Percentiles rank a stretch among this genome's conserved stretches.
Conservation (phyloP, 768 basidiomycete genomes). For the Hydnomerulius pinastri region DNA sequence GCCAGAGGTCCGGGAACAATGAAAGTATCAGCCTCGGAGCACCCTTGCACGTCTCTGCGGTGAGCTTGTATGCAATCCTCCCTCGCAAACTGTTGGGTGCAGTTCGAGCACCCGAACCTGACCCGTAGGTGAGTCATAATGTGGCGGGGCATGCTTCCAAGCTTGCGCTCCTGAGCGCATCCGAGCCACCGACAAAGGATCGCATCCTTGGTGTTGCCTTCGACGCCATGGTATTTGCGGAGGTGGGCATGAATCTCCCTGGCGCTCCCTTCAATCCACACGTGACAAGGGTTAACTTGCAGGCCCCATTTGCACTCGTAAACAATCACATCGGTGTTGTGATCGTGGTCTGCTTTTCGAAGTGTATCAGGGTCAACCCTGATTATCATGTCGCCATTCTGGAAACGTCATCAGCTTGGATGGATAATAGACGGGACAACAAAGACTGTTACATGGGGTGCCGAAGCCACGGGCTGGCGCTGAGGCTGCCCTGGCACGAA, state of each 20-base stretch:
- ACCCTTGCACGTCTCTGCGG: not conserved
- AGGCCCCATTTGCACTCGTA: constrained; percentile 1
- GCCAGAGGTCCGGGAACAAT: not conserved
- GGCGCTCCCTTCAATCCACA: constrained; percentile 4
- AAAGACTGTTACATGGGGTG: too few species aligned
- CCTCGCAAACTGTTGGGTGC: not conserved
- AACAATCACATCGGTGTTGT: not conserved
- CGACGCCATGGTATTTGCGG: constrained; percentile 1
- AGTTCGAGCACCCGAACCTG: not conserved
- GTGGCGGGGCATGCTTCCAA: constrained; percentile 3
- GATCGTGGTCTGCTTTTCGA: not conserved
- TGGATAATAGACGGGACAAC: too few species aligned
- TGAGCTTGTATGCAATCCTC: constrained; percentile 1
- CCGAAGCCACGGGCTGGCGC: too few species aligned
- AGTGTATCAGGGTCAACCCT: not conserved
- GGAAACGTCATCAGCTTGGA: too few species aligned
- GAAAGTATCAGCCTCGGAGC: not conserved
- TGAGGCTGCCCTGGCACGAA: too few species aligned
- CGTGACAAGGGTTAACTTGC: not conserved
- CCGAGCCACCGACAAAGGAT: not conserved
- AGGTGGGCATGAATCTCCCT: constrained; percentile 5
- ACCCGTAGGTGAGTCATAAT: constrained; percentile 6
- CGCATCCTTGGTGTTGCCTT: not conserved
- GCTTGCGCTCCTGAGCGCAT: not conserved
- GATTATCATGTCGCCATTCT: too few species aligned